Evolutionary conservation across 2,329 filamentous ascomycete genomes (phyloP), one percentile per base, ranked within the genome.

Genomic region (Proliferodiscus dingleyae): DNA sequence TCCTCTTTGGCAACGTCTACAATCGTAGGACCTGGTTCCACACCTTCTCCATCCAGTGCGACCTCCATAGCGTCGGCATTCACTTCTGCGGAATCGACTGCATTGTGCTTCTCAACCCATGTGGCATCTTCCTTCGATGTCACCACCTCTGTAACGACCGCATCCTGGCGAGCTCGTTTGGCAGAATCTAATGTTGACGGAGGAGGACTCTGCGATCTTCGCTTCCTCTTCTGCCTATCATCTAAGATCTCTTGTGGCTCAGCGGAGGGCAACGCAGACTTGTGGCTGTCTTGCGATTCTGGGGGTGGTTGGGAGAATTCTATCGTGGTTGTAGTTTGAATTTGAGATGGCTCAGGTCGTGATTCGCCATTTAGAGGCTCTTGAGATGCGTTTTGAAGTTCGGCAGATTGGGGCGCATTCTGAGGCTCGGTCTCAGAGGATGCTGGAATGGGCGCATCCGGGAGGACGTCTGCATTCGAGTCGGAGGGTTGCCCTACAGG

Each of bases 161-260:
- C 49, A 33, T 62, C 60, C 67, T 70, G 38, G 72, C 74, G 75
- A 9, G 71, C 66, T 50, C 75, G 79, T 61, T 85, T 85, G 41
- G 72, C 70, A 38, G 73, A 64, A 11, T 77, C 73, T 46, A 79
- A 72, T 19, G 70, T 66, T 8, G 71, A 73, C 7, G 77, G 77
- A 16, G 75, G 69, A 28, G 82, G 83, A 46, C 74, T 85, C 45
- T 72, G 71, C 34, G 81, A 87, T 55, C 81, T 74, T 55, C 81
- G 78, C 64, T 85, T 87, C 50, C 83, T 74, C 64, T 83, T 86
- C 55, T 78, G 77, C 32, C 69, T 69, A 54, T 83, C 80, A 51
- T 78, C 72, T 26, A 68, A 55, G 32, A 66, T 55, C 56, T 60
- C 58, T 22, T 54, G 52, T n/a, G 58, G 50, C 29, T 64, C 64